Conservation (phyloP, 2,329 filamentous ascomycete species). For the Nemania sp. region DNA sequence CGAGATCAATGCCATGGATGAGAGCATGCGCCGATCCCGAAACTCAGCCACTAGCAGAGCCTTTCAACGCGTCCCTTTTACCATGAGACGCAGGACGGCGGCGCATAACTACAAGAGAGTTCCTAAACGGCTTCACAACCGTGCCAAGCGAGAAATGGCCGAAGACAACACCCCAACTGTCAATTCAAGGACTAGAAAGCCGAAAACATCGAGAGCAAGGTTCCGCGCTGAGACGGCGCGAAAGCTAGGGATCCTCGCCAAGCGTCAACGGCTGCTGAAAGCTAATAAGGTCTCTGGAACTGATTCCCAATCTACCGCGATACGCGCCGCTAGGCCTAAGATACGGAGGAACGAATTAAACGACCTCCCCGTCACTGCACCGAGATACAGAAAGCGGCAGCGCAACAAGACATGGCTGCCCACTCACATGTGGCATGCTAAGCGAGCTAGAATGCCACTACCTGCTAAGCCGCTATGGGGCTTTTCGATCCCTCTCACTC, state of each 20-base stretch:
- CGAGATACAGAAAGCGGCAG: conserved; percentile 83
- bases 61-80: conserved; percentile 87
- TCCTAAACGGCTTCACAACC: conserved; percentile 71
- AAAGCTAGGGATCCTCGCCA: conserved; percentile 66
- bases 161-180: conserved; percentile 91
- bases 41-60: conserved; percentile 66
- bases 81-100: conserved; percentile 82
- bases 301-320: conserved; percentile 43
- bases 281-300: conserved; percentile 39
- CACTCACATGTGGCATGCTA: conserved; percentile 92
- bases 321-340: conserved; percentile 59
- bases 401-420: conserved; percentile 90
- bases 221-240: conserved; percentile 77
- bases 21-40: conserved; percentile 78
- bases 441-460: conserved; percentile 84
- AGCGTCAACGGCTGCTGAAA: conserved; percentile 50
- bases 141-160: conserved; percentile 74
- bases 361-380: conserved; percentile 54
- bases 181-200: conserved; percentile 64
- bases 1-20: conserved; percentile 83
- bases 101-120: conserved; percentile 94
- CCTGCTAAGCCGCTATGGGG: conserved; percentile 83
- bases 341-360: conserved; percentile 72
- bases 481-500: conserved; percentile 81
- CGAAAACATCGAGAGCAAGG: conserved; percentile 58